phyloP scores from a whole-genome alignment of 2,329 filamentous ascomycete species.

The Teratosphaeria zuluensis region DNA sequence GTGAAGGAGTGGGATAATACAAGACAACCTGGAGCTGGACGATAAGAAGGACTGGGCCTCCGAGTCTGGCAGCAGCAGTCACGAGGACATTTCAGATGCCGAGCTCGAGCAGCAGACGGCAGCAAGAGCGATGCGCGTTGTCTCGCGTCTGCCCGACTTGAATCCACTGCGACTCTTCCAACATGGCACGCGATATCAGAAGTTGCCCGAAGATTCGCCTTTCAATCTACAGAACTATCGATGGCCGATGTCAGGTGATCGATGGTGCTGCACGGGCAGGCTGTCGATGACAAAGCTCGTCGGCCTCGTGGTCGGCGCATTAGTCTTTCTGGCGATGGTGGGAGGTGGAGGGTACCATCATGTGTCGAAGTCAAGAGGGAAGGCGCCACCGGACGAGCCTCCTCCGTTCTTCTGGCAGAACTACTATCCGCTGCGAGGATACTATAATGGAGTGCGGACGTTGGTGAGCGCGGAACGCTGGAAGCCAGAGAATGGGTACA shows the following conservation, averaged over 20 bases:
- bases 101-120: neutral
- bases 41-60: neutral
- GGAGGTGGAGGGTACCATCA: conserved; percentile 33
- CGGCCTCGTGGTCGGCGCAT: conserved; percentile 28
- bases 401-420: conserved; percentile 37
- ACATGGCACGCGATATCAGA: conserved; percentile 36
- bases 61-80: neutral
- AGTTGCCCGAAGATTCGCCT: conserved; percentile 24
- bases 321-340: conserved; percentile 33
- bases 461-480: conserved; percentile 34
- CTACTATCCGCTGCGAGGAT: conserved; percentile 35
- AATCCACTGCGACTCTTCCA: conserved; percentile 38
- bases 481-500: conserved; percentile 37
- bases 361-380: conserved; percentile 5
- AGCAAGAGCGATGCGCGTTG: neutral
- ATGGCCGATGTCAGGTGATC: conserved; percentile 27
- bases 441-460: conserved; percentile 40
- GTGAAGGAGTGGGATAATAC: neutral
- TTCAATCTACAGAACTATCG: conserved; percentile 26
- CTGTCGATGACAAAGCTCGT: conserved; percentile 34
- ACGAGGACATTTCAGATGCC: neutral
- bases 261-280: conserved; percentile 16
- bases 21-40: neutral
- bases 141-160: conserved; percentile 27
- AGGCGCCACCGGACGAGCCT: conserved; percentile 9